Base-by-base conservation (phyloP, 2,329 filamentous ascomycete species). In the Penicillium psychrosexuale region DNA sequence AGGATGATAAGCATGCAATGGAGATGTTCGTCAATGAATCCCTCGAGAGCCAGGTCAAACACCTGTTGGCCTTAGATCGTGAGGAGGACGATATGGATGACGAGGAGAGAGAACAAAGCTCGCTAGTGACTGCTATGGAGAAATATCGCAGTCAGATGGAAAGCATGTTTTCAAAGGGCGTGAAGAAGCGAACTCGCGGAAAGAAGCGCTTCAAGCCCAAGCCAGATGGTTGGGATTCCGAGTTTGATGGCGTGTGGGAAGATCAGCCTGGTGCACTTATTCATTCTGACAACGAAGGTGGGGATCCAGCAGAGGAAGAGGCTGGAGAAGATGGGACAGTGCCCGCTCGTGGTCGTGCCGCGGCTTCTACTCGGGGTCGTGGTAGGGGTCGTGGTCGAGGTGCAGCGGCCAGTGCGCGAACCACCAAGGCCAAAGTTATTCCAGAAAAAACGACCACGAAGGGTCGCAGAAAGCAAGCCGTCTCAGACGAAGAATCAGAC, bases 1-100 rank as follows among this genome's bases (percentile, higher is more conserved):
- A 97, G 63, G 91, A 96, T 62, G 94, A 99, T 76, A 96, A 92
- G 69, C 87, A 94, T 65, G 91, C 91, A 3, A 91, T 97, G 86
- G 86, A 92, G 67, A 78, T 85, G 40, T 93, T 93, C 64, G 86
- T 93, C 9, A 83, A 82, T 22, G 86, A 91, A 31, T 88, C 87
- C 13, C 76, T 93, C 2, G 80, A 83, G 2, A 84, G 81, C 22
- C 88, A 91, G 66, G 82, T 92, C 17, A 85, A 85, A 61, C 82
- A 88, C 58, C 80, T 93, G 66, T 77, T 92, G 33, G 77, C 80
- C 1, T 75, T 90, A 3, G 83, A 86, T 6, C 84, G 88, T 43
- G 80, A 84, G 0, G 84, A 91, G 40, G 84, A 89, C 47, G 83
- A 87, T 6, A 84, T 88, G 43, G 82, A 90, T 27, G 80, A 93